These are phyloP conservation scores for Beauveria rudraprayagi DNA, from an alignment of 2,329 filamentous ascomycete species.

Conservation along the genomic window DNA sequence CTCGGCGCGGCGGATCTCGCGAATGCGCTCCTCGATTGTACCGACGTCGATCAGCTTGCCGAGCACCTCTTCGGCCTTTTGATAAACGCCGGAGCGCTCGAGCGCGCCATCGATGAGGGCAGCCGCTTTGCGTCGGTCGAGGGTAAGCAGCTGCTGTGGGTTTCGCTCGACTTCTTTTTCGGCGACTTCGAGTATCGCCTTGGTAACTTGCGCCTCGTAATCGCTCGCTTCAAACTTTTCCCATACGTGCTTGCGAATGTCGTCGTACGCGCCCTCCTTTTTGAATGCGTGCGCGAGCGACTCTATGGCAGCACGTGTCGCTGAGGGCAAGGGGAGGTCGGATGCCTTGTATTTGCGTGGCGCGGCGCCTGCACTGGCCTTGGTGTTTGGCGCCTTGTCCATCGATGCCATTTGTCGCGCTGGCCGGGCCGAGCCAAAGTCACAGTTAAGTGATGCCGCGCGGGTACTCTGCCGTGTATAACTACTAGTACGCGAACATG, in stretches of 20 bases:
- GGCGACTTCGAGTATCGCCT: constrained; percentile 60
- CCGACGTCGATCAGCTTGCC: constrained; percentile 59
- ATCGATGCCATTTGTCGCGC: constrained; percentile 1
- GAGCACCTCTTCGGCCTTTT: constrained; percentile 60
- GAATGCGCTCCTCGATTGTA: constrained; percentile 61
- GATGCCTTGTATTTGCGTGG: constrained; percentile 58
- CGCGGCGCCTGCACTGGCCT: constrained; percentile 1
- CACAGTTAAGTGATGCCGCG: not conserved
- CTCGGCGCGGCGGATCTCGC: constrained; percentile 58
- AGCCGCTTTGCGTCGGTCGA: constrained; percentile 65
- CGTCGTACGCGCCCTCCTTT: constrained; percentile 78
- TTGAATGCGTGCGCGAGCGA: constrained; percentile 73
- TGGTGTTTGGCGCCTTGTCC: not conserved
- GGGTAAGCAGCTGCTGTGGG: constrained; percentile 59
- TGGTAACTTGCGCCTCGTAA: constrained; percentile 58
- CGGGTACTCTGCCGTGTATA: not conserved
- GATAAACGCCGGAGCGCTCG: constrained; percentile 68
- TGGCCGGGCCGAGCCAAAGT: not conserved
- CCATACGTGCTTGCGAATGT: constrained; percentile 68
- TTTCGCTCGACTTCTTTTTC: constrained; percentile 70
- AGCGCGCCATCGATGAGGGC: constrained; percentile 71
- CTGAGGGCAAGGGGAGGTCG: constrained; percentile 64
- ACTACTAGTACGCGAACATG: not conserved
- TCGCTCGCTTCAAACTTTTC: constrained; percentile 64
- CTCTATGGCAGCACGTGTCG: constrained; percentile 67